Base-by-base conservation (phyloP, 2,329 filamentous ascomycete species). In the Orbilia brochopaga region DNA sequence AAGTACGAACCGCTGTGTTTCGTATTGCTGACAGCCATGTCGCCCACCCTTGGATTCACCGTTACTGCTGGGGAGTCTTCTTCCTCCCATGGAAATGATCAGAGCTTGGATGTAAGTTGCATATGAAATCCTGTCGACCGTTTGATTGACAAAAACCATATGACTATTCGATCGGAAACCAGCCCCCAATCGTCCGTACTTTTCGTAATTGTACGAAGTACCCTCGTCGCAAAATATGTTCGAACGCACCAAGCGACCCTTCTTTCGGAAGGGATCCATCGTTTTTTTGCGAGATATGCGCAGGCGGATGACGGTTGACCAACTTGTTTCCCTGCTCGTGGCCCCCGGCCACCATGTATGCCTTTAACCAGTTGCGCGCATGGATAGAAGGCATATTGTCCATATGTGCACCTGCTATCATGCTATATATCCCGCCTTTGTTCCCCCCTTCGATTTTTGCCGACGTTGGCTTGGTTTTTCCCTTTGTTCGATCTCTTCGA, bases 1-100 rank as follows among this genome's bases (percentile, higher is more conserved):
- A 54, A 46, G 37, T 19, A 40, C 48, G 35, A 24, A 11, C 23
- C 50, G 32, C 35, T 7, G 10, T 53, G 17, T 53, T 52, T 54
- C 54, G 66, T 59, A 64, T 51, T 65, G 67, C 67, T 72, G 57
- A 72, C 60, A 30, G 17, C 40, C 13, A 70, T 72, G 67, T 59
- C 55, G 55, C 55, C 27, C 23, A 46, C 55, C 60, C 67, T 52
- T 53, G 42, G 23, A 30, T 15, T 58, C 17, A 46, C 51, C 51
- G 24, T 27, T 35, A 24, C 59, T 62, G 15, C 58, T 23, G 48
- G 52, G 51, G 27, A 32, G 8, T 32, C 27, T 32, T 70, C 60
- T 55, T 60, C 67, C 53, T 32, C 35, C 44, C 35, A 30, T 24
- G 60, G 67, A 58, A 65, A 55, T 55, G 60, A 65, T 61, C 60